Evolutionary conservation across 1,284 basidiomycete species (phyloP).

Genomic region (Austropuccinia psidii): DNA sequence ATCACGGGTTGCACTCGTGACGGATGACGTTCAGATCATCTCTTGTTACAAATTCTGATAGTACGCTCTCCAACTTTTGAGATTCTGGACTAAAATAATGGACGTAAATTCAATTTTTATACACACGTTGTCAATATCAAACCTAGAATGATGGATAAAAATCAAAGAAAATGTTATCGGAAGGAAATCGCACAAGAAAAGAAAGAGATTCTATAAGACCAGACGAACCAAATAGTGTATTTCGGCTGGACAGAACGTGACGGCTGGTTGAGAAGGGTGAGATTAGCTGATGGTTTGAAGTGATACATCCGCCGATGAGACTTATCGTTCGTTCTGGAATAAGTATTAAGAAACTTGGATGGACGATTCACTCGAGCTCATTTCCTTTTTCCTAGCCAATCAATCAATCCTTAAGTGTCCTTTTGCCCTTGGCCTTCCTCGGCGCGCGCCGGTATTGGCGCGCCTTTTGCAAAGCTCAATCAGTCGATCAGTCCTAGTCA

Average conservation of each 20-base stretch:
- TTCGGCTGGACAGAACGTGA: background rate
- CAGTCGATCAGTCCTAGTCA: no score
- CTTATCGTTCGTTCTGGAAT: no score
- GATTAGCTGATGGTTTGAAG: slow-evolving; percentile 3
- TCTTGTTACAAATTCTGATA: background rate
- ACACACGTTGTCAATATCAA: slow-evolving; percentile 35
- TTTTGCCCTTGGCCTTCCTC: no score
- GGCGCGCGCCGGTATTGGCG: no score
- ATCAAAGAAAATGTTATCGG: no score
- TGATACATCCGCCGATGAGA: no score
- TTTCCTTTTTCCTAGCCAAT: no score
- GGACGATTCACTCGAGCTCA: no score
- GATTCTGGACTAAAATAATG: background rate
- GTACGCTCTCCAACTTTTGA: background rate
- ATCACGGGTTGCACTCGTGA: background rate
- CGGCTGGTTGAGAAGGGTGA: slow-evolving; percentile 16
- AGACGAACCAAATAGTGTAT: slow-evolving; percentile 12
- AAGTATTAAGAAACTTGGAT: no score
- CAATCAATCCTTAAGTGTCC: no score
- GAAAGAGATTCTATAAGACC: background rate
- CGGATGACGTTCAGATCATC: background rate
- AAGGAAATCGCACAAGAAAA: no score
- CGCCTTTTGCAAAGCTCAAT: no score
- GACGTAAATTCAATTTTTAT: background rate
- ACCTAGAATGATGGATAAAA: background rate